Conservation (phyloP, 768 basidiomycete genomes). For the Podaxis mareebaensis region DNA sequence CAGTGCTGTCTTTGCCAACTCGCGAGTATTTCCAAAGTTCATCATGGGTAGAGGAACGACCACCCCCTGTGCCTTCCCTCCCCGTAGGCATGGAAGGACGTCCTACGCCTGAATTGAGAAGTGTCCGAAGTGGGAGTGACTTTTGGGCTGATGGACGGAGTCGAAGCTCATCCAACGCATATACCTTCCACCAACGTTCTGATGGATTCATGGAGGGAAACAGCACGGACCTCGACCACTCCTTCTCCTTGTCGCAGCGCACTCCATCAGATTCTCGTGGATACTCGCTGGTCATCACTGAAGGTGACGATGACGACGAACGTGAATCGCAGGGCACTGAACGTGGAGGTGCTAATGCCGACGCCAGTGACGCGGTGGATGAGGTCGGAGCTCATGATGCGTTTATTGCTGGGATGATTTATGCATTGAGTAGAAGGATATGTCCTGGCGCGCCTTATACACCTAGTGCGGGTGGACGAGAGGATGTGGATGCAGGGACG, state of each 20-base stretch:
- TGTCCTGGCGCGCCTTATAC: conserved; percentile 79
- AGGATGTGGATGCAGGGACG: conserved; percentile 27
- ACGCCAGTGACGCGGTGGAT: conserved; percentile 51
- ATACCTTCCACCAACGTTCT: conserved; percentile 38
- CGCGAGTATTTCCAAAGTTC: conserved; percentile 86
- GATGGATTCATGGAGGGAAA: conserved; percentile 26
- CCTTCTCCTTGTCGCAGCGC: conserved; percentile 21
- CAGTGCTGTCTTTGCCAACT: conserved; percentile 78
- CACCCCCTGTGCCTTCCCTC: conserved; percentile 23
- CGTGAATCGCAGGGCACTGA: conserved; percentile 64
- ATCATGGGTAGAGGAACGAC: conserved; percentile 67
- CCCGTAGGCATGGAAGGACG: conserved; percentile 14
- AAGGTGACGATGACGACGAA: conserved; percentile 43
- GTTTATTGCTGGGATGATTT: conserved; percentile 89
- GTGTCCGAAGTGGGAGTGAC: conserved; percentile 69
- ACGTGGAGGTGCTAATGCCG: conserved; percentile 26
- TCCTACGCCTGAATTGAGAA: conserved; percentile 30
- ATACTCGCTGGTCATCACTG: conserved; percentile 26
- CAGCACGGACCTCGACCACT: conserved; percentile 19
- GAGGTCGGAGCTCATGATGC: conserved; percentile 81
- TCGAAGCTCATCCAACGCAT: conserved; percentile 55
- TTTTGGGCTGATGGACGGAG: conserved; percentile 71
- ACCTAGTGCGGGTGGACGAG: conserved; percentile 45
- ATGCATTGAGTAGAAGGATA: conserved; percentile 68
- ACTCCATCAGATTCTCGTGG: conserved; percentile 30